phyloP scores from a whole-genome alignment of 78 protist genomes.

The Dictyostelium firmibasis region DNA sequence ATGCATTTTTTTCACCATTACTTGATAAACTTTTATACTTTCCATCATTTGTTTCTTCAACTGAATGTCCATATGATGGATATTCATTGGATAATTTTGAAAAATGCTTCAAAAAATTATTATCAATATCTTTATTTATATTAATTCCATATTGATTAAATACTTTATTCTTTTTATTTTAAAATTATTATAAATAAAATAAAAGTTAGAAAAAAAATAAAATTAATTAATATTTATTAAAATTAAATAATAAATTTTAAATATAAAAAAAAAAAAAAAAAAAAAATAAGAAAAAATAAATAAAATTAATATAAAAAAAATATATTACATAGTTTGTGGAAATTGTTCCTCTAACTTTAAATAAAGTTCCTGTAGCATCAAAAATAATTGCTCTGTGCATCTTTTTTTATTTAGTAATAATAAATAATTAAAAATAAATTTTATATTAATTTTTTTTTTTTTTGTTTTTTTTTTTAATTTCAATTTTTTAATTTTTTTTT shows the following conservation, averaged over 20 bases:
- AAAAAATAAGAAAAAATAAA: neutral
- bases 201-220: no score
- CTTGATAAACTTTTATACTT: neutral
- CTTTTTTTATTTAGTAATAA: no score
- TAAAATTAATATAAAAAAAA: neutral
- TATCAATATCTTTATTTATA: neutral
- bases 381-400: constrained; percentile 7
- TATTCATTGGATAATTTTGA: neutral
- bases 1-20: neutral
- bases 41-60: neutral
- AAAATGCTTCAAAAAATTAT: constrained; percentile 27
- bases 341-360: constrained; percentile 25
- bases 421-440: no score
- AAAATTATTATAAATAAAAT: no score
- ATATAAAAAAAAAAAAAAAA: neutral
- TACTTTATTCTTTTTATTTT: neutral
- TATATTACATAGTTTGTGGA: constrained; percentile 19
- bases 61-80: constrained; percentile 40
- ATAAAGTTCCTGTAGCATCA: constrained; percentile 51
- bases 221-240: neutral
- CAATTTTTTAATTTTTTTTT: neutral
- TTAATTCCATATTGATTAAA: neutral
- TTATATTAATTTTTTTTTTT: no score
- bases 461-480: neutral
- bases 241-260: no score